Percentiles rank a stretch among this genome's conserved stretches.
These are phyloP conservation scores for Craterostigma plantagineum DNA, from an alignment of 257 asterid genomes.

Conservation along the genomic window DNA sequence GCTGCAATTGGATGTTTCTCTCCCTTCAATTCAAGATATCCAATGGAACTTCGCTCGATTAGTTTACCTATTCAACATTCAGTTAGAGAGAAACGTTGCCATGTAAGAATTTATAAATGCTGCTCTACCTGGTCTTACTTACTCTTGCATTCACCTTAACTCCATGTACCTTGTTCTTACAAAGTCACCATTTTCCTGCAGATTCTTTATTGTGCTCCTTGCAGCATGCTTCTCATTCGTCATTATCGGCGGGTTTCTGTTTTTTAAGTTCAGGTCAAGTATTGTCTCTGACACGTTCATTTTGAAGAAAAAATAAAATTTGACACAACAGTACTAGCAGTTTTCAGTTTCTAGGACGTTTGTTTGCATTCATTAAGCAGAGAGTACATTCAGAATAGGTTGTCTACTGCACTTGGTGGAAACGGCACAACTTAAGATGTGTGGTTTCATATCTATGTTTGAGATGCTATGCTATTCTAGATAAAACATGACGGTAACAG, in stretches of 20 bases:
- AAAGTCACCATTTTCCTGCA: constrained; percentile 22
- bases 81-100: constrained; percentile 83
- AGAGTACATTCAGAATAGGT: too few relatives aligned
- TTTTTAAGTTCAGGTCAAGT: constrained; percentile 66
- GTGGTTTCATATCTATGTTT: too few relatives aligned
- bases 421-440: too few relatives aligned
- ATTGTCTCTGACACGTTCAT: not conserved
- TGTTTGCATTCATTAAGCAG: too few relatives aligned
- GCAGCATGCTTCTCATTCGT: constrained; percentile 71
- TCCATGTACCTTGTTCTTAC: not conserved
- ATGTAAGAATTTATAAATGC: constrained; percentile 40
- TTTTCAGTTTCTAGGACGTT: constrained; percentile 1
- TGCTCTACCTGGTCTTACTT: not conserved
- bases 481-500: too few relatives aligned
- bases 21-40: constrained; percentile 62
- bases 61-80: constrained; percentile 75
- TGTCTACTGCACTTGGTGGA: too few relatives aligned
- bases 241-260: constrained; percentile 81
- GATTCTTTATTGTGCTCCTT: constrained; percentile 75
- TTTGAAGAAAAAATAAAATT: not conserved
- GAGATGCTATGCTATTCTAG: too few relatives aligned
- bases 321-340: not conserved
- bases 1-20: constrained; percentile 70
- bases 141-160: not conserved
- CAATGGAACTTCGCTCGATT: constrained; percentile 66